These are phyloP conservation scores for Agrocybe pediades DNA, from an alignment of 768 basidiomycete genomes.

Conservation along the genomic window DNA sequence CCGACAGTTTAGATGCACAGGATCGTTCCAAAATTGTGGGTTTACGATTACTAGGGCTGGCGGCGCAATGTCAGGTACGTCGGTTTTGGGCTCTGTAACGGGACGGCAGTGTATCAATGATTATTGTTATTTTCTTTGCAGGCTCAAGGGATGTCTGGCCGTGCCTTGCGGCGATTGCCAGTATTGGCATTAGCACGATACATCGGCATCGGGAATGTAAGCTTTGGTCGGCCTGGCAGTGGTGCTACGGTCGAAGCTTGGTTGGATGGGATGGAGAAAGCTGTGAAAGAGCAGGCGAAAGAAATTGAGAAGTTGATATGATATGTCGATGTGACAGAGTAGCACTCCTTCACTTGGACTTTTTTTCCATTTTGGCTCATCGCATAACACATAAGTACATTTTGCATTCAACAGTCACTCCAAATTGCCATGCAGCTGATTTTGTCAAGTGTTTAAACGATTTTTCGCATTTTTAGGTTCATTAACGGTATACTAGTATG, in stretches of 20 bases:
- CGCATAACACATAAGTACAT: neutral
- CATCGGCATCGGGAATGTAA: constrained; percentile 56
- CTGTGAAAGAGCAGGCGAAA: constrained; percentile 58
- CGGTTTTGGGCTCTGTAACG: neutral
- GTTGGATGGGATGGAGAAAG: constrained; percentile 84
- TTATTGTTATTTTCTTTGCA: constrained; percentile 23
- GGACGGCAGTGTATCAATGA: neutral
- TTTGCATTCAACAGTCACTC: too few species aligned
- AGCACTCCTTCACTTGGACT: neutral
- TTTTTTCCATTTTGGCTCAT: neutral
- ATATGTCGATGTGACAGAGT: neutral
- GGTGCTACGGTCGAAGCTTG: constrained; percentile 62
- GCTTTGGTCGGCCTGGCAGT: constrained; percentile 1
- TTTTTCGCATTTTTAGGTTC: neutral
- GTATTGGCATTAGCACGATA: constrained; percentile 89
- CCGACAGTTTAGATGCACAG: constrained; percentile 32
- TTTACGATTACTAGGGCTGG: constrained; percentile 62
- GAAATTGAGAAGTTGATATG: constrained; percentile 50
- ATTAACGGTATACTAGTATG: neutral
- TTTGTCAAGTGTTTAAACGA: neutral
- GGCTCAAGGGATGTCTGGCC: constrained; percentile 87
- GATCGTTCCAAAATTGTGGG: constrained; percentile 57
- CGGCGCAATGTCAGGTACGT: constrained; percentile 78
- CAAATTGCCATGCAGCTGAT: too few species aligned
- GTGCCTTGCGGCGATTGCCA: constrained; percentile 89